Base-by-base conservation (phyloP, 139 green algal genomes). In the Yamagishiella unicocca region DNA sequence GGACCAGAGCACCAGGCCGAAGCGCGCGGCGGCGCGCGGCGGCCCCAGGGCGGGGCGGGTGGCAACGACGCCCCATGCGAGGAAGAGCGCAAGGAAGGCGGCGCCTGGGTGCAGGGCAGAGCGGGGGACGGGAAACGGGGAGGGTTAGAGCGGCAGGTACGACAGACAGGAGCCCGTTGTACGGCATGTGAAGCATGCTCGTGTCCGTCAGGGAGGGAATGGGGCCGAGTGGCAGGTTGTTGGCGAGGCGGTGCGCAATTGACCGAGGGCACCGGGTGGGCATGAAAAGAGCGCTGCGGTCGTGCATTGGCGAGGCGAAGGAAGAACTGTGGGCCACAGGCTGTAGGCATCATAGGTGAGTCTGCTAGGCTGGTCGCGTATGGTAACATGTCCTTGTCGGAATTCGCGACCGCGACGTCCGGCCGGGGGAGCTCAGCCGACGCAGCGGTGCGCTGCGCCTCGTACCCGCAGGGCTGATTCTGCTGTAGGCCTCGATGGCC, bases 1-100 rank as follows among this genome's bases (percentile, higher is more conserved):
- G 37, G 55, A 73, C 77, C 77, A 84, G 12, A 84, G 55, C 24
- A n/a, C 55, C 24, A 84, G 55, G 55, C 12, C 27, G 21, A 55
- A 37, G 31, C 22, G 55, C 1, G 55, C 37, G 27, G 40, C 29
- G 55, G 55, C 40, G 40, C 37, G 70, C 25, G 70, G 19, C 38
- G 19, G 38, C 27, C 38, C 55, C 12, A 14, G 7, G 37, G 38
- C 3, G 55, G 21, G 38, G 6, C 79, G 79, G 0, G 79, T 85
- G 55, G 79, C 79, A 0, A 62, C 27, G 4, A 75, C 1, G 27
- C 79, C 79, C 79, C 79, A 85, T 53, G 2, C n/a, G 12, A 85
- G 61, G 79, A 75, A 85, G 8, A 85, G 79, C 4, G 43, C 58
- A 2, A 85, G 58, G 61, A 76, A 75, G 21, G 24, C 4, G 35